Conservation (phyloP, 495 filamentous ascomycete species). For the Astrothelium subdiscretum region DNA sequence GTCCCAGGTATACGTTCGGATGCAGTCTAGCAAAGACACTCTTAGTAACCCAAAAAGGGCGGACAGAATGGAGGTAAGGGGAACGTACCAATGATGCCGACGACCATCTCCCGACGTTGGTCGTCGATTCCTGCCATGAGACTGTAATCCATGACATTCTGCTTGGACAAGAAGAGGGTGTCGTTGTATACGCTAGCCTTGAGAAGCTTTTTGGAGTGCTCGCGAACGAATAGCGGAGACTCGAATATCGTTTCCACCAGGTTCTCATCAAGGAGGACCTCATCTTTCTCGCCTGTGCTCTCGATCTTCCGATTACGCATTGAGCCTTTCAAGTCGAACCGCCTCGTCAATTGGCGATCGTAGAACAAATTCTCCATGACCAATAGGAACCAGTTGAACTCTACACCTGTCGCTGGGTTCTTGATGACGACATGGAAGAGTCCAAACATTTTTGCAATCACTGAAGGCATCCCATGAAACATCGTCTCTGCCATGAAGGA, state of each 20-base stretch:
- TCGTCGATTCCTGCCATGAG: constrained; percentile 98
- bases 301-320: constrained; percentile 97
- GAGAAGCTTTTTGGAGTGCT: constrained; percentile 86
- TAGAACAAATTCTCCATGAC: constrained; percentile 99
- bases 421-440: constrained; percentile 97
- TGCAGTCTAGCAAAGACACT: constrained; percentile 51
- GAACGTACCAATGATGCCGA: constrained; percentile 67
- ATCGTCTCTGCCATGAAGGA: constrained; percentile 91
- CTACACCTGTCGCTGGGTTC: constrained; percentile 79
- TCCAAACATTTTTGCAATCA: constrained; percentile 98
- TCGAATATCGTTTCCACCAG: constrained; percentile 99
- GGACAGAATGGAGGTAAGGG: not conserved
- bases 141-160: constrained; percentile 98
- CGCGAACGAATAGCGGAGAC: constrained; percentile 82
- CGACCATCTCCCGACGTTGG: constrained; percentile 72
- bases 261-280: constrained; percentile 95
- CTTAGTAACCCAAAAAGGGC: constrained; percentile 1
- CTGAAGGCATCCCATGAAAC: constrained; percentile 91
- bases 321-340: constrained; percentile 95
- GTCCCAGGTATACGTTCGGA: constrained; percentile 98
- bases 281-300: constrained; percentile 85
- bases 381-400: constrained; percentile 89
- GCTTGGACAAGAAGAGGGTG: constrained; percentile 79
- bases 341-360: constrained; percentile 67
- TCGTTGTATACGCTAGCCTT: constrained; percentile 84